Evolutionary conservation across 768 basidiomycete species (phyloP), one percentile per base, ranked within the genome.

Genomic region (Xerocomellus chrysenteron): DNA sequence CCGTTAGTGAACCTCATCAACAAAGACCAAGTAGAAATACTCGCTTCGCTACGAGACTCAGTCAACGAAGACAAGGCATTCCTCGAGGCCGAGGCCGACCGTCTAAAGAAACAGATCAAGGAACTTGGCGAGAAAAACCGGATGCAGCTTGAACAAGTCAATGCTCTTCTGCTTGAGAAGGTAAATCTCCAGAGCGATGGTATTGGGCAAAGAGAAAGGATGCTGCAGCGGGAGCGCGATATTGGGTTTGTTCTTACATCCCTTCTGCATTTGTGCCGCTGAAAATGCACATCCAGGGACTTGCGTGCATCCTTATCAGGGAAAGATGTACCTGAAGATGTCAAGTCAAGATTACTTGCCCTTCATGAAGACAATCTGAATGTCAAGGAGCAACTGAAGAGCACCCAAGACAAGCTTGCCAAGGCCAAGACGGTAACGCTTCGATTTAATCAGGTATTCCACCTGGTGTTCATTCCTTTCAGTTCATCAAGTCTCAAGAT

Each of bases 401-500:
- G 83, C 2, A 69, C 79, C 0, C 82, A 85, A 54, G 90, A 92
- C 58, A 93, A 94, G 69, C 77, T 98, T 42, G 68, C 76, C 57
- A 94, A 93, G 69, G 92, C 93, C 5, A 87, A 85, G 64, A 78
- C 81, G 65, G 91, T 91, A 68, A 54, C 77, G 56, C 8, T 12
- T 51, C 26, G 12, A 36, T 53, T 36, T 21, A 10, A 2, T 37
- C 19, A 11, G 14, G 40, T 43, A 17, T 55, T 47, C 5, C 37
- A 24, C 47, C 24, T 36, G 16, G 40, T 57, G 39, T 33, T 58
- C 30, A 59, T 16, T 37, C 24, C n/a, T 24, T 54, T 16, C 65
- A 95, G 91, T 94, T 96, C 72, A 93, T 98, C 76, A 93, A 92
- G 69, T 81, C 86, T 33, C 94, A 96, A 70, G 94, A 97, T 74